Base-by-base conservation (phyloP, 306 rosid genomes). In the Cucumis hystrix region DNA sequence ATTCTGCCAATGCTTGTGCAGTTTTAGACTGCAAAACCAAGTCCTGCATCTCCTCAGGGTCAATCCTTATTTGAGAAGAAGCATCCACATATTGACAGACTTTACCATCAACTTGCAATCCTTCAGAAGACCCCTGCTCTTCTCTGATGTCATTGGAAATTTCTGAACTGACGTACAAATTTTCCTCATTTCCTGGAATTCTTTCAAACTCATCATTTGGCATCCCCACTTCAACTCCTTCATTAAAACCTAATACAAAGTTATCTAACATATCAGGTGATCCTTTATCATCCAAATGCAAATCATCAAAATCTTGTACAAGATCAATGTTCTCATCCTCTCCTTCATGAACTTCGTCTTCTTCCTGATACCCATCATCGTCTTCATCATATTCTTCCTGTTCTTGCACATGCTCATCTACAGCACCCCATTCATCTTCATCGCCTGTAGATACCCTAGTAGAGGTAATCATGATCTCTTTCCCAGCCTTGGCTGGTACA, bases 331-430 rank as follows among this genome's bases (percentile, higher is more conserved):
- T 88, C 49, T 68, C 88, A 61, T 90, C 97, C 79, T 92, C 94
- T 77, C 82, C 94, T 80, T 88, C 97, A 75, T 90, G 97, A 74
- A 87, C 96, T 82, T 95, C 98, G 80, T 94, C 97, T 83, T 93
- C 98, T 85, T 92, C 98, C 82, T 76, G 87, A 54, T 90, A 95
- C 62, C 91, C 88, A 75, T 94, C 97, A 78, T 90, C 98, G 80
- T 94, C 97, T 81, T 94, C 98, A 78, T 93, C 98, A 82, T 94
- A 94, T 82, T 95, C 98, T 82, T 92, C 98, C 80, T 95, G 98
- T 79, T 92, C 95, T 83, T 92, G 98, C 83, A 90, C 82, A 65
- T 89, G 96, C 71, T 87, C 86, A 72, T 88, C 89, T 85, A 86
- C 97, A 75, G 83, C 66, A 79, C 90, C 82, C 98, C 98, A 95